Evolutionary conservation across 257 asterid species (phyloP), one percentile per base, ranked within the genome.

Genomic region (Gardenia jasminoides): DNA sequence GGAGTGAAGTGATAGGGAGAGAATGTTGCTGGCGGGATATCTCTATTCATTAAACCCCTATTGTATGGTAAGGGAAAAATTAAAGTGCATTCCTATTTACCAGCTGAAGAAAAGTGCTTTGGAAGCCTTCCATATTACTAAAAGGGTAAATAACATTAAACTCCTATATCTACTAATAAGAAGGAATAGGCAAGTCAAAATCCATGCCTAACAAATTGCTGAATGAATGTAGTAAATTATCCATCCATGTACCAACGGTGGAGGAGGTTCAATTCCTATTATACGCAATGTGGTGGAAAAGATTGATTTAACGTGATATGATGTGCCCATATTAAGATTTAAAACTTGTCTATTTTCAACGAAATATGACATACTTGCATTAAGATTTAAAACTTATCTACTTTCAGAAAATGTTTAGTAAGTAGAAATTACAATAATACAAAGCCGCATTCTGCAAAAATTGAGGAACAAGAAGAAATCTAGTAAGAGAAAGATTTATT

Each of bases 401-500:
- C 6, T 52, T 52, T 52, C 59, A 52, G 59, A 24, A 1, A 52
- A 52, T 52, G 24, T 52, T 52, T 47, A n/a, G n/a, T 11, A 56
- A 2, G 19, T 24, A 56, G 62, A 72, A 26, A 19, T 52, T 74
- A 74, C 68, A 74, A 74, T 52, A 52, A 74, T 54, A 50, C 78
- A 74, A 54, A 1, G 78, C 78, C 67, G 26, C 48, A 74, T 74
- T 74, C 78, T 74, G 68, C 44, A 74, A 74, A 74, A 44, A 74
- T 74, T 74, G 78, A 74, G 78, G 61, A 74, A 74, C 67, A 74
- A 74, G 70, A 75, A 75, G 52, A 75, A 56, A 75, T 75, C 50
- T 75, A 56, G 58, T 75, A 75, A 75, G 78, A 75, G 78, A 48
- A 48, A 75, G 69, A 75, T 56, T 75, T 75, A 75, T 75, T 75